These are phyloP conservation scores for Colletotrichum sp. DNA, from an alignment of 2,329 filamentous ascomycete genomes.

Conservation along the genomic window DNA sequence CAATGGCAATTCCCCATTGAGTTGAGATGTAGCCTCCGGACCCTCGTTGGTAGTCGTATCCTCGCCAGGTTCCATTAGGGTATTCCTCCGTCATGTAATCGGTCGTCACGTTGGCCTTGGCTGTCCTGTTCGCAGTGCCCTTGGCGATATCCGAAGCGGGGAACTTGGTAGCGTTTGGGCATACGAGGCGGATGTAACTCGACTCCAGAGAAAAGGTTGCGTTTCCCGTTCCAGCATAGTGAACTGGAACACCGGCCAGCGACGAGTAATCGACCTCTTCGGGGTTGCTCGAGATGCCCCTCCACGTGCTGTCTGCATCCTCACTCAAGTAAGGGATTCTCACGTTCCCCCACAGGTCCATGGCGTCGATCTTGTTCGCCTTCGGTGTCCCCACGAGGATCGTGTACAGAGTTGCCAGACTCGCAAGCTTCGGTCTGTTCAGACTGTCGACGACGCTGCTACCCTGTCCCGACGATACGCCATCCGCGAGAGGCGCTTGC, in stretches of 20 bases:
- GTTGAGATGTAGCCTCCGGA: not conserved
- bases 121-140: not conserved
- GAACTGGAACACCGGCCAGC: not conserved
- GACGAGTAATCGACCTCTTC: not conserved
- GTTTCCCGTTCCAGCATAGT: not conserved
- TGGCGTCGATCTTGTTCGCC: constrained; percentile 20
- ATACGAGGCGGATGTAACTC: not conserved
- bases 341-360: constrained; percentile 32
- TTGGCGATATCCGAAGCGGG: not conserved
- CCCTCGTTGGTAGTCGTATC: not conserved
- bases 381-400: constrained; percentile 24
- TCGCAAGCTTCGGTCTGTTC: not conserved
- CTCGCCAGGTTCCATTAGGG: not conserved
- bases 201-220: constrained; percentile 1
- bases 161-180: not conserved
- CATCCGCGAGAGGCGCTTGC: not conserved
- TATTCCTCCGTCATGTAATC: not conserved
- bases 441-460: not conserved
- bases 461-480: not conserved
- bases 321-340: constrained; percentile 26
- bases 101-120: not conserved
- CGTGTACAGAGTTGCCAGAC: constrained; percentile 10
- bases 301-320: not conserved
- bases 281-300: not conserved
- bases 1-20: not conserved